Base-by-base conservation (phyloP, 2,329 filamentous ascomycete genomes). In the Colletotrichum camelliae region DNA sequence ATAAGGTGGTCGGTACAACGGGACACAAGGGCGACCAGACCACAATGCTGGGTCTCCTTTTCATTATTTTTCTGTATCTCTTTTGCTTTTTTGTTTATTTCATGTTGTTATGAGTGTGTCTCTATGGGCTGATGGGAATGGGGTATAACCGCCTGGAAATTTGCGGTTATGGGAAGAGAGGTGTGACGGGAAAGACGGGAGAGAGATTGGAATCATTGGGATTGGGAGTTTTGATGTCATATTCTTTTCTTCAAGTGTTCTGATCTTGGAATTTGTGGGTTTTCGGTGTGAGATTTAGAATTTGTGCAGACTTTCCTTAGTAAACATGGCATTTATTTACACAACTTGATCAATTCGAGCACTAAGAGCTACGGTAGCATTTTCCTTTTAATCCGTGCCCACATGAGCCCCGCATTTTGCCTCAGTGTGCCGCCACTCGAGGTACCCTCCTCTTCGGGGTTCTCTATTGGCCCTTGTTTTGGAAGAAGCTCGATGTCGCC, bases 21-120 rank as follows among this genome's bases (percentile, higher is more conserved):
- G 70, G 69, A 73, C 73, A 73, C 73, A 75, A 73, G 73, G 73
- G 73, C 62, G 73, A 73, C 48, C 73, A 73, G 73, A 75, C 73
- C 73, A 75, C 73, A 75, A 65, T 60, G 60, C 70, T 75, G 73
- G 35, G 24, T 73, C 58, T 67, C 64, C 73, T 75, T 75, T 62
- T 68, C 35, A 48, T 31, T 61, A 21, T 15, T 24, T 39, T 52
- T 68, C 21, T 75, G 73, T 29, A 31, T 68, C 48, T 67, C 57
- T 62, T 75, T 75, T 48, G 55, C 29, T 67, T 27, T 58, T 24
- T 18, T n/a, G 8, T 10, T n/a, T 9, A 4, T 57, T 33, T 62
- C 55, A 62, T 57, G 15, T 61, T 72, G 6, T 57, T 24, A 33
- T 37, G 55, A 27, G 16, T 35, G 12, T 55, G n/a, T 61, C 5